Evolutionary conservation across 306 rosid genomes (phyloP).

Genomic region (Cucurbita moschata): DNA sequence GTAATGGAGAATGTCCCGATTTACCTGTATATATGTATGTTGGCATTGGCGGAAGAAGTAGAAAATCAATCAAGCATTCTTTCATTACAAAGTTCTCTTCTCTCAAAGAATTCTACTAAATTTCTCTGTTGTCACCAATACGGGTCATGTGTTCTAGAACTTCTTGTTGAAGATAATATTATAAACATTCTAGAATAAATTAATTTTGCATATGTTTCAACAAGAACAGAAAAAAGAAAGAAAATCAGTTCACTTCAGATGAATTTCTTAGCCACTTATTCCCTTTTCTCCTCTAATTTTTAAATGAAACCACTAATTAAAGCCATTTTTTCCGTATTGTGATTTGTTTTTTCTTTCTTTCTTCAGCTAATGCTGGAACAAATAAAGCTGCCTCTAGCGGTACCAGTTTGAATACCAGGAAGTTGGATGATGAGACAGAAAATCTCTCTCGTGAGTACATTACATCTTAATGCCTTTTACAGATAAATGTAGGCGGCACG

Average conservation of each 20-base stretch:
- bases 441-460: conserved; percentile 54
- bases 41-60: too few species aligned
- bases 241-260: neutral
- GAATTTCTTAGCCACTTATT: neutral
- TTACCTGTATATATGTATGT: too few species aligned
- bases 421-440: conserved; percentile 80
- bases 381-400: conserved; percentile 74
- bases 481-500: neutral
- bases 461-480: neutral
- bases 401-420: conserved; percentile 74
- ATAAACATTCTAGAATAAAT: neutral
- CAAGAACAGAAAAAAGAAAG: neutral
- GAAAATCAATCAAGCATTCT: too few species aligned
- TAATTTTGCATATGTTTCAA: neutral
- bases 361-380: conserved; percentile 59
- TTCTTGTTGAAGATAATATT: neutral
- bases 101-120: too few species aligned
- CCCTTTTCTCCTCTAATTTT: neutral
- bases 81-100: too few species aligned
- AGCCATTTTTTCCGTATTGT: neutral
- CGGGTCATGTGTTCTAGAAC: neutral
- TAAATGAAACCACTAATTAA: neutral
- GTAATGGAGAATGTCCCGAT: too few species aligned
- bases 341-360: neutral
- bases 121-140: too few species aligned